Evolutionary conservation across 345 rosid species (phyloP), one percentile per base, ranked within the genome.

Genomic region (Adansonia digitata): DNA sequence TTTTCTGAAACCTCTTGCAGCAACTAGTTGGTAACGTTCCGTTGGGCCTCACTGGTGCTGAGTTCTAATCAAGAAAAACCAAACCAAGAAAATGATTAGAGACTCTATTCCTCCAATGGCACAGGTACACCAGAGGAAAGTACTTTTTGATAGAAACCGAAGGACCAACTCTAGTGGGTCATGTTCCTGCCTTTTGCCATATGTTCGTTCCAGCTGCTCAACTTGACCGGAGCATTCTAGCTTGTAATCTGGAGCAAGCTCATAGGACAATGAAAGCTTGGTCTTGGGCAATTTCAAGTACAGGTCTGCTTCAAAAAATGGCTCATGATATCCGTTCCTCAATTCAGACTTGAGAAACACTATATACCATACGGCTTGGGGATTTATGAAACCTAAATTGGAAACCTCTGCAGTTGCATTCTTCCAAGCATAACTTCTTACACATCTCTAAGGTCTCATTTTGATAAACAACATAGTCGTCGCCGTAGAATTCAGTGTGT

Each of bases 401-500:
- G 31, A 85, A 78, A 5, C 82, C 86, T 43, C 53, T 45, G 74
- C 90, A 86, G 15, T 48, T 12, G 22, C 84, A 81, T 1, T 34
- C 7, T 1, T 77, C 9, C 15, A 55, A 22, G 78, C 88, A 87
- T 18, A 3, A 0, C 0, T 79, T 61, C 63, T 69, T 42, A 52
- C 90, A 84, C n/a, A 26, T 15, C 0, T 18, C 73, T 0, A 81
- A 2, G 9, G 82, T 79, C 51, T 14, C 12, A 57, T 81, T 80
- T 0, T 6, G 0, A 2, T 6, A 61, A 9, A 22, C 2, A 10
- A 6, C 37, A 15, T 45, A 27, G 13, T 81, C 84, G 15, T 81
- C 81, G 40, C 85, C 86, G 43, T 66, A 83, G 45, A 81, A 83
- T 66, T 85, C 86, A 7, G 59, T 51, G 17, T 79, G 77, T 1